Evolutionary conservation across 1,139 yeast species (phyloP).

Genomic region (Candida sp.): DNA sequence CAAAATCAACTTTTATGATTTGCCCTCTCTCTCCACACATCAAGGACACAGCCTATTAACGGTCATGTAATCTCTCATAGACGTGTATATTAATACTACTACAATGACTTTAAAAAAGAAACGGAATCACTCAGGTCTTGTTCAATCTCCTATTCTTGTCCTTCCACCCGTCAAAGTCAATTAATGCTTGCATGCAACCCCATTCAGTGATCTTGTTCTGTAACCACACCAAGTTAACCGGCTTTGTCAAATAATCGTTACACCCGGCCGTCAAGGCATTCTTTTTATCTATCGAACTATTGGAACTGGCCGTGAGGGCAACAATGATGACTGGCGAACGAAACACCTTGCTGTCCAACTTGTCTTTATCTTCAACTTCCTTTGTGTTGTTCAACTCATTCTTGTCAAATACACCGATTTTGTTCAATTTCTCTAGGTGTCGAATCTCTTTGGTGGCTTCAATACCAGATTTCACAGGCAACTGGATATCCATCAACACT

Average conservation of each 20-base stretch:
- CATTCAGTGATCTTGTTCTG: slow-evolving; percentile 95
- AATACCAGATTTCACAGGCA: slow-evolving; percentile 59
- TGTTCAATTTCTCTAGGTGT: slow-evolving; percentile 76
- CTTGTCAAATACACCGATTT: slow-evolving; percentile 79
- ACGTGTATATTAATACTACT: too few species aligned
- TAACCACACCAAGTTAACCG: slow-evolving; percentile 93
- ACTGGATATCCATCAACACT: slow-evolving; percentile 58
- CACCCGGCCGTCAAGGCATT: slow-evolving; percentile 97
- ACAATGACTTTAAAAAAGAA: neutral
- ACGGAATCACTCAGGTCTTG: slow-evolving; percentile 3
- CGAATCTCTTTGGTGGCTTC: slow-evolving; percentile 55
- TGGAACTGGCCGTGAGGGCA: slow-evolving; percentile 91
- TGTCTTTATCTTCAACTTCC: slow-evolving; percentile 36
- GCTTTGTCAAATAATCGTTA: slow-evolving; percentile 96
- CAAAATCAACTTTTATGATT: too few species aligned
- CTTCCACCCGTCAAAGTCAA: slow-evolving; percentile 96
- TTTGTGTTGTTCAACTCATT: slow-evolving; percentile 33
- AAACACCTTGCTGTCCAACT: slow-evolving; percentile 63
- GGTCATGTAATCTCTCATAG: too few species aligned
- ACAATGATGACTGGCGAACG: slow-evolving; percentile 95
- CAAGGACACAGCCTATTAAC: too few species aligned
- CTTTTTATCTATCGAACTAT: slow-evolving; percentile 81
- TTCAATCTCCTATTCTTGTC: slow-evolving; percentile 23
- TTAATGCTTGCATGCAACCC: slow-evolving; percentile 98
- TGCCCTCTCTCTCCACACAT: too few species aligned